These are phyloP conservation scores for Russula olivacea DNA, from an alignment of 768 basidiomycete genomes.

Conservation along the genomic window DNA sequence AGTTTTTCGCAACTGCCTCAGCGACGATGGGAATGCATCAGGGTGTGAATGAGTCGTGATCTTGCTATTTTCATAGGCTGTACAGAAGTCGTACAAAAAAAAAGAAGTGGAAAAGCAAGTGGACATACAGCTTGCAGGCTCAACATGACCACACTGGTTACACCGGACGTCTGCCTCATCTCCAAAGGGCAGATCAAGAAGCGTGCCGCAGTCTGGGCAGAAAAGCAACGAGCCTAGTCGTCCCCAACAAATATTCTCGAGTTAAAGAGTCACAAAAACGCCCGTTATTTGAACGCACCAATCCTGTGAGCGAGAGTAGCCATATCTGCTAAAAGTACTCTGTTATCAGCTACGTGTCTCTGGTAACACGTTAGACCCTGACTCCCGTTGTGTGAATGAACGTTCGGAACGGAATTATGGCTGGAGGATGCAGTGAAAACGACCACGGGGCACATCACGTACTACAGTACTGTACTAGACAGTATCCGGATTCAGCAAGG, in stretches of 20 bases:
- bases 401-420: not conserved
- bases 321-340: slow-evolving; percentile 3
- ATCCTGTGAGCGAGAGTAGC: slow-evolving; percentile 41
- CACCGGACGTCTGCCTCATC: slow-evolving; percentile 72
- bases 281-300: slow-evolving; percentile 31
- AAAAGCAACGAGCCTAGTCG: slow-evolving; percentile 80
- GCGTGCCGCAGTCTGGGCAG: slow-evolving; percentile 88
- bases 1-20: slow-evolving; percentile 85
- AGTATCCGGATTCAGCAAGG: not conserved
- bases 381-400: not conserved
- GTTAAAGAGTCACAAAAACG: not conserved
- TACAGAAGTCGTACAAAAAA: not conserved
- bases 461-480: no score
- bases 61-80: slow-evolving; percentile 89
- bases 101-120: not conserved
- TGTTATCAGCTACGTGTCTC: not conserved
- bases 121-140: slow-evolving; percentile 81
- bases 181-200: slow-evolving; percentile 75
- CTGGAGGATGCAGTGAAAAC: no score
- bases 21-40: slow-evolving; percentile 86
- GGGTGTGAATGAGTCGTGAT: slow-evolving; percentile 89
- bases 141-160: slow-evolving; percentile 82
- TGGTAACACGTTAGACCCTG: not conserved
- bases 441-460: no score
- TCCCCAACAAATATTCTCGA: not conserved